Conservation (phyloP, 2,329 filamentous ascomycete genomes). For the Dactylonectria estremocensis region DNA sequence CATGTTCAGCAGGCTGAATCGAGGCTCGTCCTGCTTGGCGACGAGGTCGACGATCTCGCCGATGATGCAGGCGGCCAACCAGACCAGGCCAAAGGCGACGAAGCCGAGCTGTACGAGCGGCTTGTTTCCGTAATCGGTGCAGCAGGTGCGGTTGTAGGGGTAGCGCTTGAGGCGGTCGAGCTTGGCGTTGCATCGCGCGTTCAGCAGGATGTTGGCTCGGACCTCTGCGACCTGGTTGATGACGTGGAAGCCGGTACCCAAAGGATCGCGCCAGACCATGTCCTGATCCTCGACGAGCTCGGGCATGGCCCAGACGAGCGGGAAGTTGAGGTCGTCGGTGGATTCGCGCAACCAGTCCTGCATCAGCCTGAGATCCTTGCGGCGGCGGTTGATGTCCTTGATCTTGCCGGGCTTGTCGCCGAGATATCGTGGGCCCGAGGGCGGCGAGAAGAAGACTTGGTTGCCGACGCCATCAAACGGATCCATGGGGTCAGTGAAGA, state of each 20-base stretch:
- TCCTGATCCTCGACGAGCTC: conserved; percentile 33
- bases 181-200: conserved; percentile 67
- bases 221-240: conserved; percentile 47
- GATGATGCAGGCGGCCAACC: conserved; percentile 36
- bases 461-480: conserved; percentile 47
- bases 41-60: conserved; percentile 32
- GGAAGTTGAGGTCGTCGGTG: conserved; percentile 36
- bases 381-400: conserved; percentile 14
- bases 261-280: conserved; percentile 37
- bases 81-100: conserved; percentile 38
- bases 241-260: conserved; percentile 49
- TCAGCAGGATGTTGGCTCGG: conserved; percentile 63
- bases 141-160: conserved; percentile 67
- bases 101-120: conserved; percentile 43
- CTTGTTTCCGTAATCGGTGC: conserved; percentile 60
- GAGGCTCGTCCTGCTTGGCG: conserved; percentile 25
- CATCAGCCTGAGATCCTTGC: conserved; percentile 34
- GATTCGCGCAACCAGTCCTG: conserved; percentile 36
- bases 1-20: conserved; percentile 37
- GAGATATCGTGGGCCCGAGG: conserved; percentile 42
- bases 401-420: conserved; percentile 18
- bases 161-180: conserved; percentile 52
- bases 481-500: conserved; percentile 43
- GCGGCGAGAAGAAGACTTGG: conserved; percentile 49
- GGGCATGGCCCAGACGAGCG: conserved; percentile 41